Conservation (phyloP, 768 basidiomycete genomes). For the Tricholomella constricta region DNA sequence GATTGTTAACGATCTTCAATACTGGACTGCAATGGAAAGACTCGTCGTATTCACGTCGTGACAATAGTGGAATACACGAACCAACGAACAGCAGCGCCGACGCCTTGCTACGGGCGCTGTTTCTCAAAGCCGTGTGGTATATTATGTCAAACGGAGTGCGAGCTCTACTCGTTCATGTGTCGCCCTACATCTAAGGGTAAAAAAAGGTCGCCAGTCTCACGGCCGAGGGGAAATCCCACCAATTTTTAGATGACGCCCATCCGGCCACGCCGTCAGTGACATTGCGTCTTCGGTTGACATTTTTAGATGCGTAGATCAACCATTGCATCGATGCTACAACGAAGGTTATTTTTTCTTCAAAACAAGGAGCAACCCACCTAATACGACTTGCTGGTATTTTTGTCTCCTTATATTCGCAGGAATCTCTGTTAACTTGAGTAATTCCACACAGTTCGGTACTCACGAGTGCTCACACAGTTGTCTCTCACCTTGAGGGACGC, state of each 20-base stretch:
- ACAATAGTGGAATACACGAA: too few species aligned
- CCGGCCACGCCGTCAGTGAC: neutral
- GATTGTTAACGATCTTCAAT: neutral
- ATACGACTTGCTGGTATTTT: constrained; percentile 22
- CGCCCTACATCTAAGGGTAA: neutral
- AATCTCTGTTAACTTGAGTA: constrained; percentile 2
- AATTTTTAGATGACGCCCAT: constrained; percentile 1
- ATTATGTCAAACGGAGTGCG: too few species aligned
- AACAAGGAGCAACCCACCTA: constrained; percentile 14
- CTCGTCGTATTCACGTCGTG: too few species aligned
- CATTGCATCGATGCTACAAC: neutral
- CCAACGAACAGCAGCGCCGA: too few species aligned
- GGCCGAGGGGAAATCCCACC: neutral
- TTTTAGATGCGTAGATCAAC: neutral
- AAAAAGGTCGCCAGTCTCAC: neutral
- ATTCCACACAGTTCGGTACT: constrained; percentile 4
- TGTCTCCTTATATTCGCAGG: constrained; percentile 1
- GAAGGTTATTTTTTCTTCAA: neutral
- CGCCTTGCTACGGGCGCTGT: too few species aligned
- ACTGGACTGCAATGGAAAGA: neutral
- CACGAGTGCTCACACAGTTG: constrained; percentile 2
- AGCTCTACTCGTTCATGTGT: too few species aligned
- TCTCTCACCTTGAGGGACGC: neutral
- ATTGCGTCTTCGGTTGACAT: neutral
- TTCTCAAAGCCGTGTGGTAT: too few species aligned